Conservation (phyloP, 2,329 filamentous ascomycete species). For the Zymoseptoria tritici region DNA sequence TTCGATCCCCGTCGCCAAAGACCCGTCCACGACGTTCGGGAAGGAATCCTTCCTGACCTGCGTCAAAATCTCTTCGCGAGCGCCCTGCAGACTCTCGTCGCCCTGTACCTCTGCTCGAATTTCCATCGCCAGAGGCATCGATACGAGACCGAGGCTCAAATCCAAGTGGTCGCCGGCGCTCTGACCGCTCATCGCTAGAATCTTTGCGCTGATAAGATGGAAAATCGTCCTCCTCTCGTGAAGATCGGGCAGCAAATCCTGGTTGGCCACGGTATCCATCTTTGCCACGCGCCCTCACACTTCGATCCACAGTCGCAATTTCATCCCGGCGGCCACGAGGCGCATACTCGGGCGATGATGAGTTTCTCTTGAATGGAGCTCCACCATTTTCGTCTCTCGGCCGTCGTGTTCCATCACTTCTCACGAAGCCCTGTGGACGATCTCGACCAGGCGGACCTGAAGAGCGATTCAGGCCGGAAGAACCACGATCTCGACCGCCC, state of each 20-base stretch:
- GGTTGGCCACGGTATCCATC: not conserved
- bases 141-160: not conserved
- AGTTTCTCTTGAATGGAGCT: not conserved
- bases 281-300: not conserved
- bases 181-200: not conserved
- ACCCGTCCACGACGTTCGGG: not conserved
- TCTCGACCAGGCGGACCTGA: not conserved
- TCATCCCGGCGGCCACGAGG: not conserved
- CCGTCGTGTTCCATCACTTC: not conserved
- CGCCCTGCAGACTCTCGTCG: not conserved
- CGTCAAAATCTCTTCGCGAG: not conserved
- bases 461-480: not conserved
- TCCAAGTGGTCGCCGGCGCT: not conserved
- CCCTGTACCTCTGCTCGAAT: not conserved
- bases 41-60: not conserved
- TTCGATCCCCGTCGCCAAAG: not conserved
- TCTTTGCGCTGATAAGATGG: not conserved
- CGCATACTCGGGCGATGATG: not conserved
- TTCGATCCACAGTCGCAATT: not conserved
- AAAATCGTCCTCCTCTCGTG: not conserved
- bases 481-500: conserved; percentile 12
- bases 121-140: not conserved
- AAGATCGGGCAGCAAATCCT: not conserved
- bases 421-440: not conserved
- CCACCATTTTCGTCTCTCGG: not conserved